Percentiles rank a stretch among this genome's conserved stretches.
Conservation (phyloP, 2,329 filamentous ascomycete genomes). For the Stemphylium vesicarium region DNA sequence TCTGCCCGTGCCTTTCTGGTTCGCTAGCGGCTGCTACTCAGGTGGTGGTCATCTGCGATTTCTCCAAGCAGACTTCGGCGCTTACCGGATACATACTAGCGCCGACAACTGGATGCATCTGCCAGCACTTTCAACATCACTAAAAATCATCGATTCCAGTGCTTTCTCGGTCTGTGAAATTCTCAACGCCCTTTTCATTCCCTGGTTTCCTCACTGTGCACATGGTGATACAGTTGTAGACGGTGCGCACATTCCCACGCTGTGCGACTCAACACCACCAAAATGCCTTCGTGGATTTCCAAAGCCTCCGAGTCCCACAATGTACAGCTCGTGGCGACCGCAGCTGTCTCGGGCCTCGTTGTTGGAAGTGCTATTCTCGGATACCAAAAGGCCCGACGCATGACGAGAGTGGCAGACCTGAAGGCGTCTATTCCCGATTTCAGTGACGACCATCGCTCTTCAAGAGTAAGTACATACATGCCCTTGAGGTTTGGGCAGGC, state of each 20-base stretch:
- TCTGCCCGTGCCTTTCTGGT: conserved; percentile 35
- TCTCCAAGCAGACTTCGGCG: conserved; percentile 24
- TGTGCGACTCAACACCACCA: conserved; percentile 6
- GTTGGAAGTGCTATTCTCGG: conserved; percentile 62
- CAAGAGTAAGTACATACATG: conserved; percentile 52
- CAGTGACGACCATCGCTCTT: conserved; percentile 57
- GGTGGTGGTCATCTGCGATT: conserved; percentile 38
- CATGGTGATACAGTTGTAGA: conserved; percentile 11
- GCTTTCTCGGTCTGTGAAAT: background rate
- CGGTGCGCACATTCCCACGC: background rate
- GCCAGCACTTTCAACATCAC: conserved; percentile 7
- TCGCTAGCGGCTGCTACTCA: conserved; percentile 34
- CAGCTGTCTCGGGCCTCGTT: conserved; percentile 61
- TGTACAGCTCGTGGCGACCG: conserved; percentile 72
- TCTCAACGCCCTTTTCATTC: background rate
- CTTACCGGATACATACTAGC: conserved; percentile 26
- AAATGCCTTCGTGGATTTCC: conserved; percentile 56
- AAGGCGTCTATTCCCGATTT: conserved; percentile 68
- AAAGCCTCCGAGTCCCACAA: conserved; percentile 54
- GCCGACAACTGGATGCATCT: conserved; percentile 9
- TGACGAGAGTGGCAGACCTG: conserved; percentile 62
- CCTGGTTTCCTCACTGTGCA: background rate
- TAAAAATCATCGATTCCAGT: conserved; percentile 10
- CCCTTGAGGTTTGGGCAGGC: background rate
- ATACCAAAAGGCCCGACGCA: conserved; percentile 62